phyloP scores from a whole-genome alignment of 306 rosid genomes.

The Sindora glabra region DNA sequence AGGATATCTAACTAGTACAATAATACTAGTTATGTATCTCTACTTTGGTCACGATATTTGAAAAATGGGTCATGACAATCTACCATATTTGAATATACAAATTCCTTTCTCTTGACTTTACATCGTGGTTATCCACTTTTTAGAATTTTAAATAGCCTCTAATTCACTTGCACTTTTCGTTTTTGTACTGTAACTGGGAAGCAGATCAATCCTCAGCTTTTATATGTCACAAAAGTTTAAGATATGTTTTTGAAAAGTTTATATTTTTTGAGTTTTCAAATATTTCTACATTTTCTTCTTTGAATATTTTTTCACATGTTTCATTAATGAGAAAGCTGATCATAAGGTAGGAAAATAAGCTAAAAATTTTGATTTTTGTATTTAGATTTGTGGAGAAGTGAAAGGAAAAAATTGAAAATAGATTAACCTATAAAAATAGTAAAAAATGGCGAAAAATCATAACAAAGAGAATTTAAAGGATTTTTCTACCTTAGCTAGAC shows the following conservation, averaged over 20 bases:
- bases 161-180: background rate
- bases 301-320: background rate
- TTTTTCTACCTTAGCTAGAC: no score
- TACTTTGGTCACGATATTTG: no score
- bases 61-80: no score
- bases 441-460: background rate
- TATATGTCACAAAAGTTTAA: background rate
- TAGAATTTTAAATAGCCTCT: background rate
- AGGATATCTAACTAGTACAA: no score
- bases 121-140: background rate
- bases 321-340: background rate
- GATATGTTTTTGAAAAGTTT: background rate
- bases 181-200: background rate
- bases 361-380: background rate
- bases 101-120: background rate
- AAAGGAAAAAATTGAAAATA: background rate
- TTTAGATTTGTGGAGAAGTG: background rate
- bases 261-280: slow-evolving; percentile 4
- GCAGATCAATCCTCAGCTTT: background rate
- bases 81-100: slow-evolving; percentile 5
- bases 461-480: no score
- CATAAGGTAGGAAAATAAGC: background rate
- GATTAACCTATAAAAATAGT: background rate
- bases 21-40: no score
- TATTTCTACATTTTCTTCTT: background rate